Evolutionary conservation across 768 basidiomycete species (phyloP).

Genomic region (Arthromyces matolae): DNA sequence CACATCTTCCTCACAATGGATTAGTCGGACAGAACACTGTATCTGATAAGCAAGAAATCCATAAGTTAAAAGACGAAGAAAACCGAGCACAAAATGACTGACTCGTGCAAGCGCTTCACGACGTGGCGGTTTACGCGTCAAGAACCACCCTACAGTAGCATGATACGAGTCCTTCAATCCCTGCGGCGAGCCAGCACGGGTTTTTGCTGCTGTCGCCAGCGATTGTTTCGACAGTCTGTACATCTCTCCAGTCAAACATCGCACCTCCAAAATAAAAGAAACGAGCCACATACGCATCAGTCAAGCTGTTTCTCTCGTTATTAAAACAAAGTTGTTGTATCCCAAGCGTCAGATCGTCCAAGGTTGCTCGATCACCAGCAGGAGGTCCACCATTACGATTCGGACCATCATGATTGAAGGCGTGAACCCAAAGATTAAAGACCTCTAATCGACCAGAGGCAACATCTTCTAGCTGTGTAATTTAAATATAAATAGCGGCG

Average conservation of each 20-base stretch:
- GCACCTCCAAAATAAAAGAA: background rate
- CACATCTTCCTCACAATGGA: conserved; percentile 25
- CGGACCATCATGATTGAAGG: conserved; percentile 19
- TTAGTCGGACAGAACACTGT: conserved; percentile 20
- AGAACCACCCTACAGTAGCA: conserved; percentile 19
- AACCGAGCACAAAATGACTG: background rate
- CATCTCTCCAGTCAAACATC: no score
- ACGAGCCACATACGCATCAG: conserved; percentile 14
- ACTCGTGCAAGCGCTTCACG: conserved; percentile 16
- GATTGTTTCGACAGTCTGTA: conserved; percentile 15
- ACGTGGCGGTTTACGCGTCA: conserved; percentile 13
- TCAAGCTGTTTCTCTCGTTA: conserved; percentile 12
- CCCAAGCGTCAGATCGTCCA: conserved; percentile 16
- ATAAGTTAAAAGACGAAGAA: background rate
- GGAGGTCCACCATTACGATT: conserved; percentile 3
- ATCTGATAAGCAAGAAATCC: conserved; percentile 7
- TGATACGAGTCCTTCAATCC: conserved; percentile 15
- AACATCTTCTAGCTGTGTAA: conserved; percentile 20
- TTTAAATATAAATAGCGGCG: conserved; percentile 1
- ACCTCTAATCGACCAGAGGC: conserved; percentile 18
- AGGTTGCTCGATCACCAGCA: conserved; percentile 6
- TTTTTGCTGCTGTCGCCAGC: conserved; percentile 10
- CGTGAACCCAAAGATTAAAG: conserved; percentile 16
- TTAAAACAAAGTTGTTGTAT: conserved; percentile 20
- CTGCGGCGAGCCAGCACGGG: conserved; percentile 17